phyloP scores from a whole-genome alignment of 257 asterid genomes.

The Solanum chiquidenum region DNA sequence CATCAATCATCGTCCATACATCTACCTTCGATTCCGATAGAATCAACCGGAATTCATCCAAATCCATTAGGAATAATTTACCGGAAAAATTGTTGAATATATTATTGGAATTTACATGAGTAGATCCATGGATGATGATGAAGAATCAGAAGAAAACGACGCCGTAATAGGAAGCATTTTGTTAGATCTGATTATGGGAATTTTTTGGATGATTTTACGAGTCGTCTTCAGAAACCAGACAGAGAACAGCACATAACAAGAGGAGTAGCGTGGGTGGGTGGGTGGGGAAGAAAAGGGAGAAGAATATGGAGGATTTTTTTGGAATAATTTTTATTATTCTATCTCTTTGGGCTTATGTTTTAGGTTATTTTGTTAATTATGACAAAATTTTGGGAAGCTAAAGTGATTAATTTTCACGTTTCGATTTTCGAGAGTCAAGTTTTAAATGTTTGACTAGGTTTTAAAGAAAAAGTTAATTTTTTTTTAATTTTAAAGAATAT shows the following conservation, averaged over 20 bases:
- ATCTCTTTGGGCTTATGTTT: not conserved
- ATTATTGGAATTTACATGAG: constrained; percentile 9
- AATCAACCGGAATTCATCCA: constrained; percentile 55
- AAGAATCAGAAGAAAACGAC: constrained; percentile 17
- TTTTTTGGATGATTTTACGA: not conserved
- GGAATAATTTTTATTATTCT: not conserved
- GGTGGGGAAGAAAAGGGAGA: not conserved
- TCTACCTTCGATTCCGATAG: constrained; percentile 57
- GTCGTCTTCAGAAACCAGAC: not conserved
- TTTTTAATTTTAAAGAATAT: too few relatives aligned
- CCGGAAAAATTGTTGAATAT: not conserved
- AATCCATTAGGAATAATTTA: constrained; percentile 41
- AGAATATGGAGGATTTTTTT: not conserved
- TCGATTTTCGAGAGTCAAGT: not conserved
- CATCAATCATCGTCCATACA: constrained; percentile 67
- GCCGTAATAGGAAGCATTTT: constrained; percentile 5
- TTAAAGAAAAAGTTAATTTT: not conserved
- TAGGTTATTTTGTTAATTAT: not conserved
- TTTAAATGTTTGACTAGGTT: fast-evolving
- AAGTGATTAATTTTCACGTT: not conserved
- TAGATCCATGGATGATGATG: constrained; percentile 9
- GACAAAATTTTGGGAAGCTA: not conserved
- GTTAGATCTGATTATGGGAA: not conserved
- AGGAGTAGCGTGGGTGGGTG: not conserved
- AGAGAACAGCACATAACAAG: not conserved